These are phyloP conservation scores for Syncephalastrum monosporum DNA, from an alignment of 371 early-diverging fungal genomes.

Conservation along the genomic window DNA sequence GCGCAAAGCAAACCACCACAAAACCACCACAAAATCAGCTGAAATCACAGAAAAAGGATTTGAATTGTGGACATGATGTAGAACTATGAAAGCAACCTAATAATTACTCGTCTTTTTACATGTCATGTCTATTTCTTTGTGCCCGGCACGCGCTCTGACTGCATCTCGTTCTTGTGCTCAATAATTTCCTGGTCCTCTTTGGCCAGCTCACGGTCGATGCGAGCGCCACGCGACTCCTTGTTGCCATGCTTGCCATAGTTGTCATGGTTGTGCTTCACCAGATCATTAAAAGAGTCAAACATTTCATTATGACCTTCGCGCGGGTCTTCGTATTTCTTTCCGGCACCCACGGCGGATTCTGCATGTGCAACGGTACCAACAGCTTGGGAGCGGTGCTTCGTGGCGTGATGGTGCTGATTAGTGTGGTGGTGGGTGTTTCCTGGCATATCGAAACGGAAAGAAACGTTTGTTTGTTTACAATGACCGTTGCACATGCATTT, in stretches of 20 bases:
- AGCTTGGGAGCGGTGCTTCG: not conserved
- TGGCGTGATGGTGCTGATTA: constrained; percentile 6
- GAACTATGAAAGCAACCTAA: too few species aligned
- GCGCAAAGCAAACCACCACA: too few species aligned
- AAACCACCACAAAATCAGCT: too few species aligned
- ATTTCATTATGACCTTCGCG: constrained; percentile 7
- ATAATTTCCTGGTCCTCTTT: constrained; percentile 5
- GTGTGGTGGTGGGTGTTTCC: not conserved
- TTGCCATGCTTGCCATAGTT: not conserved
- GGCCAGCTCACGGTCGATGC: constrained; percentile 9
- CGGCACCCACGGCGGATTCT: constrained; percentile 8
- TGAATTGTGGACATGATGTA: too few species aligned
- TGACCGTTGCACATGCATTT: too few species aligned
- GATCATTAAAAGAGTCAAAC: constrained; percentile 11
- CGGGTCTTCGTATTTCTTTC: constrained; percentile 9
- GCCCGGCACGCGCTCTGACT: too few species aligned
- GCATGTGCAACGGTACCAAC: not conserved
- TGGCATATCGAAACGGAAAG: too few species aligned
- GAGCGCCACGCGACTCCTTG: constrained; percentile 6
- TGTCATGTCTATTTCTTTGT: too few species aligned
- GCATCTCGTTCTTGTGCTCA: too few species aligned
- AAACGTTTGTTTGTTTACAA: too few species aligned
- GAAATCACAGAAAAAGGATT: too few species aligned
- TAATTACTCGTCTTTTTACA: too few species aligned
- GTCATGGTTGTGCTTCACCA: constrained; percentile 5